Evolutionary conservation across 169 alveolate genomes (phyloP).

Genomic region (Plasmodium knowlesi): DNA sequence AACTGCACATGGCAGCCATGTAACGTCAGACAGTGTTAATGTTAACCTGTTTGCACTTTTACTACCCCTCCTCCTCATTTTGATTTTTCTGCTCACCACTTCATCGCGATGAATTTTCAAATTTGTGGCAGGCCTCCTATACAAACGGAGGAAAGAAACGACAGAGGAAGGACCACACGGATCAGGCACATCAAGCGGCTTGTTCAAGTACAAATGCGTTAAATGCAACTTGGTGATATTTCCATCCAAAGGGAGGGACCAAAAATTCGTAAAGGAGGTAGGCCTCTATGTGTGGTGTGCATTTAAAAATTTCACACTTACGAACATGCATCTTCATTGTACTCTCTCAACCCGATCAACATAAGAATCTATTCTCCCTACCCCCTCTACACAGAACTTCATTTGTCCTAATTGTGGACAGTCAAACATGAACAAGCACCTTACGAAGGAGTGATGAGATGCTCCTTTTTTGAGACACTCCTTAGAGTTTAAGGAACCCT

Average conservation of each 20-base stretch:
- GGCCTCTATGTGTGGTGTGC: not conserved
- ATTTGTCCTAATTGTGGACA: slow-evolving; percentile 70
- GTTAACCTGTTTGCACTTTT: not conserved
- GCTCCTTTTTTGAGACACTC: not conserved
- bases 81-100: not conserved
- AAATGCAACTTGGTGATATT: slow-evolving; percentile 83
- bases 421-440: slow-evolving; percentile 52
- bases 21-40: not conserved
- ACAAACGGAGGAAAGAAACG: not conserved
- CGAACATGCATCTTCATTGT: not conserved
- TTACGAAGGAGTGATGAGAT: not conserved
- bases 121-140: not conserved
- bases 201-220: slow-evolving; percentile 78
- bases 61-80: not conserved
- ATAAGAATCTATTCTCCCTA: not conserved
- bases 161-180: not conserved
- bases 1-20: no score
- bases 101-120: not conserved
- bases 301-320: not conserved
- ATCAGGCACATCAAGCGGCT: not conserved
- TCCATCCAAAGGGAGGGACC: slow-evolving; percentile 86
- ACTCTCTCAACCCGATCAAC: not conserved
- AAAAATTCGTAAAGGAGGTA: slow-evolving; percentile 81
- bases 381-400: not conserved
- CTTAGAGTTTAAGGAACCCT: no score